phyloP scores from a whole-genome alignment of 2,329 filamentous ascomycete species.

The Colletotrichum filicis region DNA sequence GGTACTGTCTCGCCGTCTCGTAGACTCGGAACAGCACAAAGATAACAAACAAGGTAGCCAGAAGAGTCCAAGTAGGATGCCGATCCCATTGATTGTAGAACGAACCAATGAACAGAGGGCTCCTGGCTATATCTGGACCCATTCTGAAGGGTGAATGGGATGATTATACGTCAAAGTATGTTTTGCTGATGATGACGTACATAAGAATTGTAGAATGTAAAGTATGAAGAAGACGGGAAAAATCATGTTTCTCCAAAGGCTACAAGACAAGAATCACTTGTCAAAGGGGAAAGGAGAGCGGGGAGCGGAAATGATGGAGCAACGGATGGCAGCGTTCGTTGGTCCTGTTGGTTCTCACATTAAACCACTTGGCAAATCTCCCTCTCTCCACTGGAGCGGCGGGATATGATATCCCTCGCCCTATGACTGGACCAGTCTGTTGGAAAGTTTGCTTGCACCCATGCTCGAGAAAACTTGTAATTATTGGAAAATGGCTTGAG shows the following conservation, averaged over 20 bases:
- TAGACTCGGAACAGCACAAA: conserved; percentile 27
- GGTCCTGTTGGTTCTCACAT: too few relatives aligned
- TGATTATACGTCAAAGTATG: neutral
- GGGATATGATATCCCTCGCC: too few relatives aligned
- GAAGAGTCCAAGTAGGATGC: neutral
- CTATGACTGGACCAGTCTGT: too few relatives aligned
- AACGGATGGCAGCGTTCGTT: conserved; percentile 5
- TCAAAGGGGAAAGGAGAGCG: conserved; percentile 8
- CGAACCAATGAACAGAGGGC: neutral
- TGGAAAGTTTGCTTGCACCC: too few relatives aligned
- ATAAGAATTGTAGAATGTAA: neutral
- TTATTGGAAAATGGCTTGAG: too few relatives aligned
- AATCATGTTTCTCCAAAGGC: too few relatives aligned
- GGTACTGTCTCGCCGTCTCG: conserved; percentile 43
- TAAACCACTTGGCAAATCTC: too few relatives aligned
- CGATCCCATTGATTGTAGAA: neutral
- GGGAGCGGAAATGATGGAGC: conserved; percentile 29
- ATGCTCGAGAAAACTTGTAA: too few relatives aligned
- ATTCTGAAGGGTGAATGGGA: neutral
- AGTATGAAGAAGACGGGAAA: neutral
- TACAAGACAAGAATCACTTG: too few relatives aligned
- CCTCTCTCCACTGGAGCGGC: too few relatives aligned
- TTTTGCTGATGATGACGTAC: neutral
- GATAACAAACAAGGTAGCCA: neutral
- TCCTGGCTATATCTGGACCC: neutral